A percentile compares a stretch with the other conserved stretches of the same genome.
phyloP scores from a whole-genome alignment of 169 alveolate genomes.

The Cyclospora cayetanensis region DNA sequence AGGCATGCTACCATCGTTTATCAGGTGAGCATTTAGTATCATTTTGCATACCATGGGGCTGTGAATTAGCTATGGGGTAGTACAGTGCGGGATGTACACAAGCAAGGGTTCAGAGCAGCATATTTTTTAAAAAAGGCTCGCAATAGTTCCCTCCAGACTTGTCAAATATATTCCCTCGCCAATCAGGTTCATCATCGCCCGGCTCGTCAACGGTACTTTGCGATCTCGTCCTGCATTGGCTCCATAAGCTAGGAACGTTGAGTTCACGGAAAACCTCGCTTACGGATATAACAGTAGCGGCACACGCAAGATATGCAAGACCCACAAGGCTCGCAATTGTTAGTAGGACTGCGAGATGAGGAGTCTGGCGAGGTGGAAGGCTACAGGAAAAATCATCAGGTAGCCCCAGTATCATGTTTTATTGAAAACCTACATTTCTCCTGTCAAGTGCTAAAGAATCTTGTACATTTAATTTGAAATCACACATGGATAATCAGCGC shows the following conservation, averaged over 20 bases:
- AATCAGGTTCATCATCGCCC: conserved; percentile 25
- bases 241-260: not conserved
- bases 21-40: too few species aligned
- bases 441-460: conserved; percentile 63
- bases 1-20: too few species aligned
- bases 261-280: not conserved
- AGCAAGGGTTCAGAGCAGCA: conserved; percentile 28
- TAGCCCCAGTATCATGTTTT: not conserved
- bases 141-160: too few species aligned
- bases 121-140: conserved; percentile 22
- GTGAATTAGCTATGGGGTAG: too few species aligned
- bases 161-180: not conserved
- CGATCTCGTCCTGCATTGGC: conserved; percentile 60
- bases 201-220: conserved; percentile 46
- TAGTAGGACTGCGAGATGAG: conserved; percentile 67
- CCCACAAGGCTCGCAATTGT: conserved; percentile 58
- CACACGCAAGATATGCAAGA: conserved; percentile 67
- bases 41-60: too few species aligned
- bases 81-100: too few species aligned
- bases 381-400: not conserved
- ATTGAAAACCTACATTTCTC: conserved; percentile 55
- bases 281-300: conserved; percentile 71
- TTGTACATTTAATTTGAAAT: not conserved
- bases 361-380: conserved; percentile 71
- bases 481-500: not conserved